Evolutionary conservation across 73 alveolate species (phyloP), one percentile per base, ranked within the genome.

Genomic region (Paramecium bursaria): DNA sequence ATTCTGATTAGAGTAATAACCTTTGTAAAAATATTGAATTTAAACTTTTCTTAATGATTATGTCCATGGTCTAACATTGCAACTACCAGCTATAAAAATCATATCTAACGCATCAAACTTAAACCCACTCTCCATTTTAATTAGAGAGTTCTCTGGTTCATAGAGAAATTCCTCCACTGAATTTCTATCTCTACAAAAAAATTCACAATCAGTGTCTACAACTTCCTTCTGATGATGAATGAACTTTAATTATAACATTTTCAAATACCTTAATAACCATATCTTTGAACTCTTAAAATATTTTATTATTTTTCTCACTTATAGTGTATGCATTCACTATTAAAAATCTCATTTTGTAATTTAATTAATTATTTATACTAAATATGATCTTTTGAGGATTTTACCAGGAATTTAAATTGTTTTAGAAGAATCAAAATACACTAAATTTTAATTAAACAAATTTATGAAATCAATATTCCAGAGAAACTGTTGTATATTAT

Each of bases 31-130:
- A 7, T 17, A 11, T 26, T 48, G 19, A 11, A 11, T 75, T 75
- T n/a, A n/a, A n/a, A 79, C 85, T 26, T 61, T 79, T 35, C 76
- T 31, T 82, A 54, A 53, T n/a, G 74, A 33, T 26, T 73, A n/a
- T 11, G 50, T 46, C 89, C 89, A 79, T 31, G 89, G 89, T 29
- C 89, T 60, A 30, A 79, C 73, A 79, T 79, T 79, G 0, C 85
- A 44, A 11, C 60, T 44, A 1, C 79, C 89, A 10, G 89, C 53
- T 4, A 79, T 54, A 39, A 79, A 79, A n/a, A 79, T 31, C 54
- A 79, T 79, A 46, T 79, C 89, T 3, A 79, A 6, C 13, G 89
- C 51, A 42, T 79, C 89, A 44, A 79, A 79, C 48, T 79, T 79
- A 22, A 61, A 53, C 23, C 85, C 89, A 33, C 50, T 42, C 14